These are phyloP conservation scores for Viscum album DNA, from an alignment of 177 flowering plant genomes.

Conservation along the genomic window DNA sequence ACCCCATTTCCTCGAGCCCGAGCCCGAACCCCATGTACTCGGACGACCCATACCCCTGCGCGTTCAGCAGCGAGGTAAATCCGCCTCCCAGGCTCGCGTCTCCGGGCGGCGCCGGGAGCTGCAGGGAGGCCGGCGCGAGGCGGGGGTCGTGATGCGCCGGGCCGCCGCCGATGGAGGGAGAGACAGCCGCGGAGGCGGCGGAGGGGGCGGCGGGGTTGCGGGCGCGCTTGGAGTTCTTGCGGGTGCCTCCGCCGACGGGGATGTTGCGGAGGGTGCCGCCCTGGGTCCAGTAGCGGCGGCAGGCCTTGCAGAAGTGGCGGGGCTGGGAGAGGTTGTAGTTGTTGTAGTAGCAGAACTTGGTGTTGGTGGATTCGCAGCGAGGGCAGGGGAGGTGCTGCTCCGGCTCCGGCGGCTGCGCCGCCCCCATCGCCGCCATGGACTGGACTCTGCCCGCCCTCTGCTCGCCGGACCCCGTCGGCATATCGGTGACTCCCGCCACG, in stretches of 20 bases:
- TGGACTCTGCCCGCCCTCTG: conserved; percentile 6
- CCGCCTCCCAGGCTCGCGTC: conserved; percentile 7
- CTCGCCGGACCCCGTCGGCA: conserved; percentile 21
- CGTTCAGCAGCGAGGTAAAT: conserved; percentile 21
- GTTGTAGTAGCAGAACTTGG: conserved; percentile 62
- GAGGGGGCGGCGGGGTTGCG: conserved; percentile 18
- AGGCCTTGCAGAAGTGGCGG: conserved; percentile 49
- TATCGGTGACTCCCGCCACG: background rate
- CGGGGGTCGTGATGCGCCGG: background rate
- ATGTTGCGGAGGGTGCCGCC: conserved; percentile 53
- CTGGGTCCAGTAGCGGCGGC: conserved; percentile 53
- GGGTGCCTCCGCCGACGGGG: conserved; percentile 50
- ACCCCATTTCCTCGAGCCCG: conserved; percentile 25
- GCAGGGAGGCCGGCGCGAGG: too few relatives aligned
- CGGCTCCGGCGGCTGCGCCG: conserved; percentile 19
- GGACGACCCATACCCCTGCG: conserved; percentile 13
- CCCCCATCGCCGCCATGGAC: background rate
- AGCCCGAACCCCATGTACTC: conserved; percentile 18
- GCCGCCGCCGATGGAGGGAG: background rate
- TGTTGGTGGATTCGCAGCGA: conserved; percentile 39
- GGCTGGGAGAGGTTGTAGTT: conserved; percentile 55
- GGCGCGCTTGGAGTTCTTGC: conserved; percentile 37
- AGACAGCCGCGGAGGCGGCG: conserved; percentile 7
- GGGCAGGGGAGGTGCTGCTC: conserved; percentile 35
- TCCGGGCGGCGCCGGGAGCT: background rate